Evolutionary conservation across 2,329 filamentous ascomycete genomes (phyloP).

Genomic region (Pseudogymnoascus destructans): DNA sequence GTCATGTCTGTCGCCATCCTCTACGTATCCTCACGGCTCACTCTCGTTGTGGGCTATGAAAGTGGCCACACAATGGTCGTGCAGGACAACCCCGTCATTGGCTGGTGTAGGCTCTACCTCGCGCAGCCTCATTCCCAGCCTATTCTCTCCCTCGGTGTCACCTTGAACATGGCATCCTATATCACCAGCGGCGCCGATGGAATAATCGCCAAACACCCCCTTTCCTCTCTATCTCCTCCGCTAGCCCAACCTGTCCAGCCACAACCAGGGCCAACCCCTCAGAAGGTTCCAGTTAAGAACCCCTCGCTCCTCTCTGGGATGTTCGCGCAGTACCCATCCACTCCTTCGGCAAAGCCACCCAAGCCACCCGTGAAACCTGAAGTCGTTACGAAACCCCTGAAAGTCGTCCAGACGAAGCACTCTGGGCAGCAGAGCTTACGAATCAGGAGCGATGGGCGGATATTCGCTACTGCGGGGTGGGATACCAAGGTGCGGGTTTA

Average conservation of each 20-base stretch:
- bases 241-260: not conserved
- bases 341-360: not conserved
- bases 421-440: constrained; percentile 73
- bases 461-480: constrained; percentile 90
- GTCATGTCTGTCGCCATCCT: constrained; percentile 68
- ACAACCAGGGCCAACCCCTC: not conserved
- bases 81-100: constrained; percentile 18
- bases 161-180: constrained; percentile 38
- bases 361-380: constrained; percentile 10
- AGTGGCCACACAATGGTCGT: constrained; percentile 63
- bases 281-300: not conserved
- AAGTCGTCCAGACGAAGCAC: constrained; percentile 65
- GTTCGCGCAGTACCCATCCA: not conserved
- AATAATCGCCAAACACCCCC: constrained; percentile 60
- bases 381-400: constrained; percentile 33
- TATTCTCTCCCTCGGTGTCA: constrained; percentile 57
- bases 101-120: constrained; percentile 47
- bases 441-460: constrained; percentile 64
- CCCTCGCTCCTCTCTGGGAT: not conserved
- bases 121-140: constrained; percentile 64
- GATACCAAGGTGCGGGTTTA: constrained; percentile 75
- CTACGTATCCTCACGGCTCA: constrained; percentile 36
- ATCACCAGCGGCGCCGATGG: constrained; percentile 76
- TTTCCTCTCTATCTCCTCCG: constrained; percentile 30
- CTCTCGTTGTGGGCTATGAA: constrained; percentile 70